Evolutionary conservation across 345 rosid genomes (phyloP), one percentile per base, ranked within the genome.

Genomic region (Hibiscus trionum): DNA sequence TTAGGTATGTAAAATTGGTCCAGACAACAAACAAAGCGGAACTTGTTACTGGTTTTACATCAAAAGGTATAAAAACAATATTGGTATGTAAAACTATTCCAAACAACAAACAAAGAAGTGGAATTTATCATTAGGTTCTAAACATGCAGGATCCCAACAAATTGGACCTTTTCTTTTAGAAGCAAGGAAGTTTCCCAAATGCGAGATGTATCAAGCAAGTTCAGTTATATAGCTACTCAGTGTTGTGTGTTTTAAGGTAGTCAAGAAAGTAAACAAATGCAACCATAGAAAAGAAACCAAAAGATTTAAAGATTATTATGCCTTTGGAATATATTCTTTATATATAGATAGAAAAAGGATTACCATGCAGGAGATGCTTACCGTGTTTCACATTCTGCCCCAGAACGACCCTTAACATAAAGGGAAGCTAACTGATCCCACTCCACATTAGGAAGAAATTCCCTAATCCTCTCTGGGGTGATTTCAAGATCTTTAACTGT

Each of bases 341-440:
- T 56, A 17, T 56, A 17, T 55, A 11, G 19, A 21, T 9, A 56
- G 21, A 15, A 33, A 70, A 61, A 65, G 66, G 7, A 50, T 17
- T 58, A 77, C 58, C 59, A 49, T 29, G 49, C 44, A 75, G 70
- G 53, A 62, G 64, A 57, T 73, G 64, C 83, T 80, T 85, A 95
- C 99, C 81, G 88, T 73, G 96, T 85, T 84, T 87, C 88, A 77
- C 99, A 95, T 83, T 92, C 98, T 67, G 93, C 85, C 77, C 91
- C 96, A 76, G 88, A 81, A 63, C 84, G 97, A 82, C 85, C 87
- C 37, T 69, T 70, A 27, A 85, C 78, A 72, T 82, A 84, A 75
- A 73, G 70, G 11, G 91, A 88, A 61, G 98, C 91, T 80, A 93
- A 74, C 39, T 84, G 87, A 77, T 88, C 84, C 99, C 99, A 95